These are phyloP conservation scores for Cryptosporidium baileyi DNA, from an alignment of 169 alveolate genomes.

Conservation along the genomic window DNA sequence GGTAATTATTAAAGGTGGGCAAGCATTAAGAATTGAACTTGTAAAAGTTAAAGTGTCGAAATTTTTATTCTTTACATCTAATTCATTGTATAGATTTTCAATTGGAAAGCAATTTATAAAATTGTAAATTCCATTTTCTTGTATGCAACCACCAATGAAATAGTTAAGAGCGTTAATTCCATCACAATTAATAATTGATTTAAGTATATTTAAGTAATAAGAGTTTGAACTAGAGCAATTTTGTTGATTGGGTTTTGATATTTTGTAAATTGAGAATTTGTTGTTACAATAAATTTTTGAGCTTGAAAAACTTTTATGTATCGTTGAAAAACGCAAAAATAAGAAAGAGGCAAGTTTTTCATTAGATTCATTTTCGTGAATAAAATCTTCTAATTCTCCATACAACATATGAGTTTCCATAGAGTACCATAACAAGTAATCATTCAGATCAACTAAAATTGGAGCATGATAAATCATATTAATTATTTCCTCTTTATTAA, in stretches of 20 bases:
- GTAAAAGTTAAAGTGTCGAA: not conserved
- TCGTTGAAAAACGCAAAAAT: constrained; percentile 18
- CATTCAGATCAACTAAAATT: constrained; percentile 20
- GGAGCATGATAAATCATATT: constrained; percentile 33
- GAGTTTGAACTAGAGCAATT: not conserved
- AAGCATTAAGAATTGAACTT: not conserved
- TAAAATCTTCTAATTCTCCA: constrained; percentile 26
- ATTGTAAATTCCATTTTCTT: constrained; percentile 3
- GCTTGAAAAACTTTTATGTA: not conserved
- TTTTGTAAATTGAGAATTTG: constrained; percentile 13
- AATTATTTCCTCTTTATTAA: not conserved
- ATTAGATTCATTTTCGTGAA: not conserved
- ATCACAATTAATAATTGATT: not conserved
- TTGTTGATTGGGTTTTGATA: constrained; percentile 27
- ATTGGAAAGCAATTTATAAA: constrained; percentile 9
- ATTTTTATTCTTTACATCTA: not conserved
- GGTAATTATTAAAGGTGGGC: constrained; percentile 8
- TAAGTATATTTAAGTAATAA: constrained; percentile 13
- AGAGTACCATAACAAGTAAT: constrained; percentile 51
- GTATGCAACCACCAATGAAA: constrained; percentile 35
- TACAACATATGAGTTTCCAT: not conserved
- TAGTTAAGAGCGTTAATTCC: constrained; percentile 11
- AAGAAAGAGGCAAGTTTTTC: not conserved
- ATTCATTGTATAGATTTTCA: not conserved
- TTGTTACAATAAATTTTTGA: not conserved